Conservation (phyloP, 75 land plant species). For the Pseudotsuga menziesii region DNA sequence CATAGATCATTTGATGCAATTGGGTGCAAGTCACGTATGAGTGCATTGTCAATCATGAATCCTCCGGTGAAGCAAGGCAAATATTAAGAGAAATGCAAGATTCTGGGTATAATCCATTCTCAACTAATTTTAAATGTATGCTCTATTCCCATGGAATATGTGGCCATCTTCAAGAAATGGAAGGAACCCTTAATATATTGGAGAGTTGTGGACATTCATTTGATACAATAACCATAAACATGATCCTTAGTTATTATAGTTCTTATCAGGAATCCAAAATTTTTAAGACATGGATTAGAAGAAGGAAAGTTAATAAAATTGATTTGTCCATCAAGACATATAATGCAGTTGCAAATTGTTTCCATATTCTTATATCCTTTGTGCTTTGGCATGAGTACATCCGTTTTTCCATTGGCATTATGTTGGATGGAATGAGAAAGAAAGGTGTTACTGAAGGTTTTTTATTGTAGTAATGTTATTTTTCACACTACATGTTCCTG, state of each 20-base stretch:
- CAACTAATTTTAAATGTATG: conserved; percentile 38
- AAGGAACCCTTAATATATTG: conserved; percentile 26
- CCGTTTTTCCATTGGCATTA: conserved; percentile 25
- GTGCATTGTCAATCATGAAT: conserved; percentile 35
- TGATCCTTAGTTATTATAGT: conserved; percentile 60
- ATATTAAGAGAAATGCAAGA: conserved; percentile 36
- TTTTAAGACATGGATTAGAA: conserved; percentile 39
- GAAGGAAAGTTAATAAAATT: conserved; percentile 32
- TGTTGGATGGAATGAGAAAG: conserved; percentile 11
- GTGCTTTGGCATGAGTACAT: conserved; percentile 8
- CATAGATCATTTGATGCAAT: conserved; percentile 24
- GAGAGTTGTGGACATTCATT: conserved; percentile 28
- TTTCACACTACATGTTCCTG: conserved; percentile 50
- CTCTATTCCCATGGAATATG: conserved; percentile 45
- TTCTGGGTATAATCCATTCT: conserved; percentile 36
- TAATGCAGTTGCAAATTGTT: conserved; percentile 65
- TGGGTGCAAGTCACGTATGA: conserved; percentile 38
- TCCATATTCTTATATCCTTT: conserved; percentile 28
- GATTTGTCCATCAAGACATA: conserved; percentile 46
- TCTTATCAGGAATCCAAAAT: conserved; percentile 16
- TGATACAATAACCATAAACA: conserved; percentile 59
- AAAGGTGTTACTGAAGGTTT: conserved; percentile 24
- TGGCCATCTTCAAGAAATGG: conserved; percentile 53
- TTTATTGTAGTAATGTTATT: conserved; percentile 42
- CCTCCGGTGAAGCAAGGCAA: conserved; percentile 43